Base-by-base conservation (phyloP, 345 rosid genomes). In the Raphanus raphanistrum region DNA sequence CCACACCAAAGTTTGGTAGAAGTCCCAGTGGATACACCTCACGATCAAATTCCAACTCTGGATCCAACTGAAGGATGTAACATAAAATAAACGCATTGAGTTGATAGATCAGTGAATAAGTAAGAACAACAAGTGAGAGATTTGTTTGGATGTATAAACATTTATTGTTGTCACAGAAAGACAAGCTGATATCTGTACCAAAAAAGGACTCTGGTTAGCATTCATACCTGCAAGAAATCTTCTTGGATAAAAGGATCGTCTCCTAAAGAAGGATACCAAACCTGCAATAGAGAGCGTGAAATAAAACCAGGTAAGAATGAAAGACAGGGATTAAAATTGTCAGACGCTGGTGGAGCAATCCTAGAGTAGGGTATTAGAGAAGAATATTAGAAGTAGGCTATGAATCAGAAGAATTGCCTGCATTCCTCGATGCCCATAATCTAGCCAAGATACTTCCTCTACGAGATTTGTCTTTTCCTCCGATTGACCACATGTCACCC, bases 241-340 rank as follows among this genome's bases (percentile, higher is more conserved):
- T 95, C 99, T 90, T 90, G 99, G 83, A 84, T 89, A 82, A 87
- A 92, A 45, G 97, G 89, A 77, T 91, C 89, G 73, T 74, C 94
- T 79, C 97, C 99, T n/a, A 85, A 83, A 80, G 93, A 92, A 63
- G 98, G 99, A 86, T 95, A 95, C 98, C 99, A 95, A 77, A 95
- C 99, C 99, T 95, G 96, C 79, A 87, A 87, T 0, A 69, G 75
- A 70, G 52, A 73, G 81, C 74, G 52, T 77, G 84, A 78, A 84
- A 70, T 17, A 70, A 80, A 71, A 87, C 84, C 85, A 87, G 86
- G 84, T 75, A 66, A 82, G 83, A 12, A 78, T 65, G 70, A 84
- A 75, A 31, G 15, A 64, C 36, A 57, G 25, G 21, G 35, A 66
- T 17, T 33, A 55, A 48, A 58, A 60, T 11, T 41, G 63, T 57